Conservation (phyloP, 495 filamentous ascomycete genomes). For the Neurospora sp. region DNA sequence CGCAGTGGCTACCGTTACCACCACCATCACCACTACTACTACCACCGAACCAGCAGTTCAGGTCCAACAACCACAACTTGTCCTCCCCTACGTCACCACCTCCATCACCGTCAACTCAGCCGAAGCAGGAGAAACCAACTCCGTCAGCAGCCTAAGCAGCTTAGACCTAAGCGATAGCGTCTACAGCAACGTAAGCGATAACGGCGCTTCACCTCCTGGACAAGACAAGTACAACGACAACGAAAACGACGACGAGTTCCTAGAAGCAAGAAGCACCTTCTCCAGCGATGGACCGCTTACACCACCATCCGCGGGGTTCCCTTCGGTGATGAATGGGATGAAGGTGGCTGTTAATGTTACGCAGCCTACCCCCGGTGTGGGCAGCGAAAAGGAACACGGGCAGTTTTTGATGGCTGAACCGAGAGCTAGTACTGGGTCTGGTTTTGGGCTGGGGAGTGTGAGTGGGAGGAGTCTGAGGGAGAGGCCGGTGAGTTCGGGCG, state of each 20-base stretch:
- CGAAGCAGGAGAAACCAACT: neutral
- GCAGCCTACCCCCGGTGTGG: neutral
- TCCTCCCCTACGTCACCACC: neutral
- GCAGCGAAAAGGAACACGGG: slow-evolving; percentile 1
- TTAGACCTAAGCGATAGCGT: neutral
- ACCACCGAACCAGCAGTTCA: neutral
- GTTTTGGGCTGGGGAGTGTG: neutral
- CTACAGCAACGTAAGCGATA: slow-evolving; percentile 9
- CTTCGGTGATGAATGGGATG: neutral
- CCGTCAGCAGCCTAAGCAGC: slow-evolving; percentile 11
- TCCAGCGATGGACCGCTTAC: neutral
- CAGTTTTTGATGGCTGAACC: neutral
- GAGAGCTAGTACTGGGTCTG: neutral
- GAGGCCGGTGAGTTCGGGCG: slow-evolving; percentile 2
- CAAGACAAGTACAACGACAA: neutral
- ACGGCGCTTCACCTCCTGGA: neutral
- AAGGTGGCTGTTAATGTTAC: neutral
- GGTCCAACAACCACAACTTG: neutral
- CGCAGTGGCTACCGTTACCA: neutral
- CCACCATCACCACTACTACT: neutral
- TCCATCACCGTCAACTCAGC: neutral
- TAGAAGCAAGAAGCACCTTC: neutral
- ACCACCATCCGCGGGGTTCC: neutral
- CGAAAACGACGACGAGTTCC: neutral
- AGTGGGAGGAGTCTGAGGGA: neutral